These are phyloP conservation scores for Balakata baccata DNA, from an alignment of 345 rosid species.

Conservation along the genomic window DNA sequence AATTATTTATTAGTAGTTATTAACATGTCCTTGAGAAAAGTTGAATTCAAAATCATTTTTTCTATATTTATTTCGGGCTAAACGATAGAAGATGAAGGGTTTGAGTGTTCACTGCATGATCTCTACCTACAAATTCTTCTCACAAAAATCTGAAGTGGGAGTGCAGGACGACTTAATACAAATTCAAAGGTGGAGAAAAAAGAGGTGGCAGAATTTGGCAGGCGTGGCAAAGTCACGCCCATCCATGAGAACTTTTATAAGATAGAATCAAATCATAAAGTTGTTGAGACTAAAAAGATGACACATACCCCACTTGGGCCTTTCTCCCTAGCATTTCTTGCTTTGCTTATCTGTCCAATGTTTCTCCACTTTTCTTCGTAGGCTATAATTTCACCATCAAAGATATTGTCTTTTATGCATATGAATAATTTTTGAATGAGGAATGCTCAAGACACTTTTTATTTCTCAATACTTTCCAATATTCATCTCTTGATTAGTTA, in stretches of 20 bases:
- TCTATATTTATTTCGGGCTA: no score
- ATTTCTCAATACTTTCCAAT: no score
- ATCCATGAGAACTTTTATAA: constrained; percentile 9
- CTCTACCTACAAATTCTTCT: no score
- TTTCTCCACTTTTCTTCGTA: constrained; percentile 14
- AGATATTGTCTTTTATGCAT: no score
- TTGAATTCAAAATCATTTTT: neutral
- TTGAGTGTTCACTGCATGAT: no score
- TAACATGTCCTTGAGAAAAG: neutral
- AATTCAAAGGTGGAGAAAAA: constrained; percentile 7
- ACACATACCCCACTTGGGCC: constrained; percentile 1
- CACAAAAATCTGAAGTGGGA: no score
- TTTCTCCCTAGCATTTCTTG: neutral
- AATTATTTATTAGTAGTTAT: no score
- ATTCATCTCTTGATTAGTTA: no score
- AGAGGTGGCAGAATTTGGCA: neutral
- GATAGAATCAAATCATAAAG: constrained; percentile 16
- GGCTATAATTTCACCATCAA: neutral
- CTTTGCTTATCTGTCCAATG: constrained; percentile 10
- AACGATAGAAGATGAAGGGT: no score
- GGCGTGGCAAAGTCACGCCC: constrained; percentile 15
- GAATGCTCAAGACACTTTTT: no score
- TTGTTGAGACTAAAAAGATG: constrained; percentile 16
- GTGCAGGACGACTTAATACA: neutral
- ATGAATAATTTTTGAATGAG: no score